A percentile compares a stretch with the other conserved stretches of the same genome.
Conservation (phyloP, 2,329 filamentous ascomycete species). For the Penicillium freii region DNA sequence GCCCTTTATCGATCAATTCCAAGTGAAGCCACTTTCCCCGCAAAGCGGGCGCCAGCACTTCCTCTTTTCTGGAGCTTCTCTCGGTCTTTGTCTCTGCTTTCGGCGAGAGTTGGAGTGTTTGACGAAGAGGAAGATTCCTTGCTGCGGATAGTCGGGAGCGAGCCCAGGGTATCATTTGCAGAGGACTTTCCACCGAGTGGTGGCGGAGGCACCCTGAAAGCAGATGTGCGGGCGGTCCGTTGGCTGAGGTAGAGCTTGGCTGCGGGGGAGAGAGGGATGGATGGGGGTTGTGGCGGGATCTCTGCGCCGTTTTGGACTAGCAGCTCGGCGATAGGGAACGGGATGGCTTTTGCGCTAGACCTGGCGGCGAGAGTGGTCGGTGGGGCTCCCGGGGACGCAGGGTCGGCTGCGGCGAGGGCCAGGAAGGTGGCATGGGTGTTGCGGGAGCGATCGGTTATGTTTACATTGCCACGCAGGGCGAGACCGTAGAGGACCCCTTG, state of each 20-base stretch:
- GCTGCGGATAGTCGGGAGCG: constrained; percentile 56
- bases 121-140: constrained; percentile 29
- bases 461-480: constrained; percentile 81
- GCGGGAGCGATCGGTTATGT: constrained; percentile 78
- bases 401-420: constrained; percentile 87
- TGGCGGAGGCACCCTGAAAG: constrained; percentile 39
- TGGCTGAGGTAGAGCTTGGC: constrained; percentile 84
- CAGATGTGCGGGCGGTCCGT: constrained; percentile 50
- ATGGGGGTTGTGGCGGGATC: constrained; percentile 70
- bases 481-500: constrained; percentile 90
- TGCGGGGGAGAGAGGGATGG: constrained; percentile 77
- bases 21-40: constrained; percentile 47
- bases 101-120: constrained; percentile 32
- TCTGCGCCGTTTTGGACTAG: constrained; percentile 92
- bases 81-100: constrained; percentile 60
- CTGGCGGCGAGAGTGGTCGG: constrained; percentile 36
- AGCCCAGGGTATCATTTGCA: constrained; percentile 56
- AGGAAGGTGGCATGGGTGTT: constrained; percentile 87
- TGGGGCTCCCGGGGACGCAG: constrained; percentile 65
- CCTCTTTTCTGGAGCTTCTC: constrained; percentile 76
- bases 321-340: constrained; percentile 88
- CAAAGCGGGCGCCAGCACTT: constrained; percentile 71
- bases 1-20: constrained; percentile 40
- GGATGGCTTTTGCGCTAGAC: constrained; percentile 47
- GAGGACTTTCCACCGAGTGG: constrained; percentile 38